phyloP scores from a whole-genome alignment of 495 filamentous ascomycete species.

The Podospora comata region DNA sequence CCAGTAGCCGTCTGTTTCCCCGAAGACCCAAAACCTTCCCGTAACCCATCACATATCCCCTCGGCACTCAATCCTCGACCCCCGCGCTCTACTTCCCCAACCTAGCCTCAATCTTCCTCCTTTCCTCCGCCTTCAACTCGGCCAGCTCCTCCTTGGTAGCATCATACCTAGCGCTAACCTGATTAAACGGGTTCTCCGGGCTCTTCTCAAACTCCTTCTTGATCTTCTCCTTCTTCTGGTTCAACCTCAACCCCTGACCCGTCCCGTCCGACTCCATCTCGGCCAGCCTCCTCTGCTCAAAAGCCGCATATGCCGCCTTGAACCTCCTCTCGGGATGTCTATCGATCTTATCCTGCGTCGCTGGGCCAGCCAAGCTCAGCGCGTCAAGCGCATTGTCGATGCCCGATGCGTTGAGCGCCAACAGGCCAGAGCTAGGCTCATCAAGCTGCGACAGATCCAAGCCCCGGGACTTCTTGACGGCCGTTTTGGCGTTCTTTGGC shows the following conservation, averaged over 20 bases:
- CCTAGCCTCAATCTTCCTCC: constrained; percentile 67
- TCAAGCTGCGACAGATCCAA: constrained; percentile 71
- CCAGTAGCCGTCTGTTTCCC: not conserved
- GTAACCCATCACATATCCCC: not conserved
- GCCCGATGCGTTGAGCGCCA: constrained; percentile 70
- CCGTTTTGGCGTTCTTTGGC: constrained; percentile 55
- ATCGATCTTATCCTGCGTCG: constrained; percentile 63
- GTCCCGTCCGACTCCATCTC: constrained; percentile 78
- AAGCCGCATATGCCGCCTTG: constrained; percentile 84
- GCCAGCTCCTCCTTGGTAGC: constrained; percentile 74
- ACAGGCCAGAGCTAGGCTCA: constrained; percentile 38
- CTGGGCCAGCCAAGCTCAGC: constrained; percentile 58
- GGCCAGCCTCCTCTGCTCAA: constrained; percentile 74
- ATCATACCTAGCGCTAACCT: constrained; percentile 68
- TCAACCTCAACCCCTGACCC: constrained; percentile 66
- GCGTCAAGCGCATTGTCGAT: constrained; percentile 92
- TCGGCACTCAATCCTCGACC: constrained; percentile 11
- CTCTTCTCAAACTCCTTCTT: constrained; percentile 86
- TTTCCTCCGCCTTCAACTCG: constrained; percentile 63
- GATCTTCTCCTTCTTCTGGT: constrained; percentile 76
- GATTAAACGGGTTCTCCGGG: constrained; percentile 92
- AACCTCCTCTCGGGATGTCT: constrained; percentile 80
- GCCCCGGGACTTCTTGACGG: constrained; percentile 64
- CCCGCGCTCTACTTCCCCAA: constrained; percentile 40
- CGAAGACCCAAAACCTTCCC: not conserved